phyloP scores from a whole-genome alignment of 2,329 filamentous ascomycete species.

The Kalmusia sp. region DNA sequence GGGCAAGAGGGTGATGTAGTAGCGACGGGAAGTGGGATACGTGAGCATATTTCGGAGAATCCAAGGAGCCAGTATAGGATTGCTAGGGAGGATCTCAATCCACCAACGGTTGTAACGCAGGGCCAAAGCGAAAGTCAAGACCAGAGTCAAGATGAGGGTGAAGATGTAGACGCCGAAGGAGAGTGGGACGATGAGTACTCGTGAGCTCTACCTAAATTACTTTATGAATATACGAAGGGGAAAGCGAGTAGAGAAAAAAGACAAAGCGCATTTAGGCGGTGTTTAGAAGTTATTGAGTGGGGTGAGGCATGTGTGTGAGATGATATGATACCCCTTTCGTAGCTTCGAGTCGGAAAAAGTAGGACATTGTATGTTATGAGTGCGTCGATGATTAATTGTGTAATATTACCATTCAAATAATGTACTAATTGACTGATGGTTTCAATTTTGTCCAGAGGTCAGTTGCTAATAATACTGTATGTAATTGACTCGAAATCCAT shows the following conservation, averaged over 20 bases:
- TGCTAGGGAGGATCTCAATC: conserved; percentile 15
- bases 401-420: no score
- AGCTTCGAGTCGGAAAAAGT: no score
- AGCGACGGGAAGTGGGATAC: not conserved
- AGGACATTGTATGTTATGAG: no score
- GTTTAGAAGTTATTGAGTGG: no score
- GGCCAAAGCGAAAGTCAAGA: not conserved
- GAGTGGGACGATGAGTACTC: conserved; percentile 25
- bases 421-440: no score
- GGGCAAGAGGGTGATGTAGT: not conserved
- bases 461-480: no score
- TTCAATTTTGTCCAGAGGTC: no score
- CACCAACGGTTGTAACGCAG: not conserved
- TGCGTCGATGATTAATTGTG: no score
- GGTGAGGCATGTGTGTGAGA: no score
- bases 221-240: not conserved
- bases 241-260: not conserved
- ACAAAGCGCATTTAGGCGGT: no score
- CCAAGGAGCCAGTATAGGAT: conserved; percentile 30
- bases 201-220: not conserved
- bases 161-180: conserved; percentile 29
- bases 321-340: no score
- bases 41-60: conserved; percentile 23
- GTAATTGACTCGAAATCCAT: no score
- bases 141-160: conserved; percentile 7